Conservation (phyloP, 805 yeast genomes). For the Barnettozyma vustinii region DNA sequence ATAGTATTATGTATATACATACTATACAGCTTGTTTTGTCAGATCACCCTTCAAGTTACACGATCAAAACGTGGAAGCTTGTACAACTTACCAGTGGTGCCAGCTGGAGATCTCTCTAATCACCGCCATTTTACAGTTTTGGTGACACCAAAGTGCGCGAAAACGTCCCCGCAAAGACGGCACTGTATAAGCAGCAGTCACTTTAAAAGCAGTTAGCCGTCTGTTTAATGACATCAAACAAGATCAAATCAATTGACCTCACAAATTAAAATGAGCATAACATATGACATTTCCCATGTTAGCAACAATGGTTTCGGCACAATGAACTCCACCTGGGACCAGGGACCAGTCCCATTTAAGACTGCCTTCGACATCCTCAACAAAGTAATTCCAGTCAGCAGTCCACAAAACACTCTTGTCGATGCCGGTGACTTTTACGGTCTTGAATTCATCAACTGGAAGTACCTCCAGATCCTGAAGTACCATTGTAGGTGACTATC, state of each 20-base stretch:
- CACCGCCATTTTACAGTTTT: too few species aligned
- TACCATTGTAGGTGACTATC: conserved; percentile 56
- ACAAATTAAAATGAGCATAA: not conserved
- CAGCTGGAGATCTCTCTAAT: too few species aligned
- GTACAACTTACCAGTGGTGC: too few species aligned
- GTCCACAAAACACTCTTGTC: conserved; percentile 44
- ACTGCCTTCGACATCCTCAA: conserved; percentile 50
- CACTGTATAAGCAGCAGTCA: not conserved
- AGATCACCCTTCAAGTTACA: too few species aligned
- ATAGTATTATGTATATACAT: too few species aligned
- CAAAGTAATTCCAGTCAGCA: conserved; percentile 37
- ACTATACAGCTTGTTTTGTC: too few species aligned
- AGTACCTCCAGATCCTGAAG: conserved; percentile 46
- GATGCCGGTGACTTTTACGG: conserved; percentile 85
- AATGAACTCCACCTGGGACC: conserved; percentile 77
- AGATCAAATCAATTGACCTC: not conserved
- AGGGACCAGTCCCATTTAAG: conserved; percentile 46
- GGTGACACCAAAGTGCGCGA: not conserved
- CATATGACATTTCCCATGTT: conserved; percentile 2
- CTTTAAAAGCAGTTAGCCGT: not conserved
- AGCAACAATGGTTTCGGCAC: conserved; percentile 58
- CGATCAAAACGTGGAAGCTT: too few species aligned
- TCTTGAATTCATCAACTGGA: conserved; percentile 44
- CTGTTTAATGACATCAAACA: not conserved
- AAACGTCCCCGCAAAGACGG: not conserved